Conservation (phyloP, 164 flowering plant species). For the Cinnamomum micranthum region DNA sequence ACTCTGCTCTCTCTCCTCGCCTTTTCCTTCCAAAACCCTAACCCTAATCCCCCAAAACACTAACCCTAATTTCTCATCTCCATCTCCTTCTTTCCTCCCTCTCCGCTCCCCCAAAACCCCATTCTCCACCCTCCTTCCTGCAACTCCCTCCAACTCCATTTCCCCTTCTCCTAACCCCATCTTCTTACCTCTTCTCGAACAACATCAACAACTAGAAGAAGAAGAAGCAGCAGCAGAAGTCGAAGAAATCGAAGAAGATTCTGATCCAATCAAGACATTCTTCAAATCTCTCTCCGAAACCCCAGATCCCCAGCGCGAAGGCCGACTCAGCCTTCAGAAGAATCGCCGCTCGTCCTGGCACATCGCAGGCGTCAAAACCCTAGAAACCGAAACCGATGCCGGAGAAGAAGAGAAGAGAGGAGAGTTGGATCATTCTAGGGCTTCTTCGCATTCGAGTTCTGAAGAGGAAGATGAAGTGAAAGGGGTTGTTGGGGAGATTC, state of each 20-base stretch:
- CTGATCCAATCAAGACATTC: conserved; percentile 63
- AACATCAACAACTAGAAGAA: conserved; percentile 14
- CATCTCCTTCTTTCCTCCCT: background rate
- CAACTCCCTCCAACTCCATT: conserved; percentile 21
- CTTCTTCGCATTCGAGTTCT: background rate
- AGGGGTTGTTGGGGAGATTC: conserved; percentile 46
- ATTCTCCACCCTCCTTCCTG: conserved; percentile 9
- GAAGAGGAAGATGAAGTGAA: conserved; percentile 6
- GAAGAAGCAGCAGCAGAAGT: conserved; percentile 11
- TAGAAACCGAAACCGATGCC: conserved; percentile 7
- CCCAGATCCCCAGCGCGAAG: conserved; percentile 46
- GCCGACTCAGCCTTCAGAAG: conserved; percentile 41
- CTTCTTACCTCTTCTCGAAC: conserved; percentile 53
- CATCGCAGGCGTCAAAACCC: conserved; percentile 27
- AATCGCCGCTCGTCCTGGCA: conserved; percentile 72
- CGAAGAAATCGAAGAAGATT: conserved; percentile 7
- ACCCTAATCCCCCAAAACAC: background rate
- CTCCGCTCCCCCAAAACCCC: background rate
- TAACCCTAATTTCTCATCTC: background rate
- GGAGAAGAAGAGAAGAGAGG: background rate
- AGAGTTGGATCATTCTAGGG: background rate
- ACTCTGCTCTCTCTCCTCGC: background rate
- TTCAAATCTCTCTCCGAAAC: conserved; percentile 54
- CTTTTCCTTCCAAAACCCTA: background rate
- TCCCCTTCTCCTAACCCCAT: conserved; percentile 32